These are phyloP conservation scores for Xylaria sp. DNA, from an alignment of 2,329 filamentous ascomycete species.

Conservation along the genomic window DNA sequence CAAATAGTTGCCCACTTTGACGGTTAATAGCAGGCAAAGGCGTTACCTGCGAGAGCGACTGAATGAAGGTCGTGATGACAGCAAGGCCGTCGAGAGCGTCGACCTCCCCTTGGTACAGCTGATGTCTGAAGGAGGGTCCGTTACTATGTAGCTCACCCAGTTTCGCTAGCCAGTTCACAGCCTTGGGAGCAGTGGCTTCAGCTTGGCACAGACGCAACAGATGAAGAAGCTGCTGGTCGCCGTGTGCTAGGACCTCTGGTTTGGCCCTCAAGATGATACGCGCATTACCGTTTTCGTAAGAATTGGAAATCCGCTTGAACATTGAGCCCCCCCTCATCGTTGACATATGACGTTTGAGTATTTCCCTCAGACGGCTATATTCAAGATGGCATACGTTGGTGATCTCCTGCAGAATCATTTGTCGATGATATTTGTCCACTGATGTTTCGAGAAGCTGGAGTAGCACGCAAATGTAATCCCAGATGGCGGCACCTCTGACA, in stretches of 20 bases:
- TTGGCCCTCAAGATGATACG: constrained; percentile 55
- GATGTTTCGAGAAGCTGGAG: constrained; percentile 48
- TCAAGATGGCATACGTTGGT: constrained; percentile 58
- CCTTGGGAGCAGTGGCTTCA: constrained; percentile 49
- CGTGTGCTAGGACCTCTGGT: constrained; percentile 51
- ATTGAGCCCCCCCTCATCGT: constrained; percentile 50
- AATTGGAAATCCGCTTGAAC: constrained; percentile 55
- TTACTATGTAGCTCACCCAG: constrained; percentile 51
- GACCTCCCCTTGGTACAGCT: constrained; percentile 48
- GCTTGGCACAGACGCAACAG: constrained; percentile 57
- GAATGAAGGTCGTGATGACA: constrained; percentile 52
- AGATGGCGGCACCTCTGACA: constrained; percentile 52
- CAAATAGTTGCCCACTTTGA: constrained; percentile 54
- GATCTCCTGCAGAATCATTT: constrained; percentile 57
- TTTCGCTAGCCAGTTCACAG: constrained; percentile 55
- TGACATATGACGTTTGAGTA: constrained; percentile 55
- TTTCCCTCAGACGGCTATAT: constrained; percentile 51
- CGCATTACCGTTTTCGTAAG: constrained; percentile 51
- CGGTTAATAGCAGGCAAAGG: constrained; percentile 52
- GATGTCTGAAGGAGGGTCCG: constrained; percentile 49
- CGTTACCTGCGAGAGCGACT: constrained; percentile 50
- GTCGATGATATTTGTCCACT: constrained; percentile 46
- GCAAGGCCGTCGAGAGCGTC: constrained; percentile 52
- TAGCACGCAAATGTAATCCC: constrained; percentile 54
- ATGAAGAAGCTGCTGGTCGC: constrained; percentile 55